Conservation (phyloP, 2,329 filamentous ascomycete genomes). For the Diaporthe ampelina region DNA sequence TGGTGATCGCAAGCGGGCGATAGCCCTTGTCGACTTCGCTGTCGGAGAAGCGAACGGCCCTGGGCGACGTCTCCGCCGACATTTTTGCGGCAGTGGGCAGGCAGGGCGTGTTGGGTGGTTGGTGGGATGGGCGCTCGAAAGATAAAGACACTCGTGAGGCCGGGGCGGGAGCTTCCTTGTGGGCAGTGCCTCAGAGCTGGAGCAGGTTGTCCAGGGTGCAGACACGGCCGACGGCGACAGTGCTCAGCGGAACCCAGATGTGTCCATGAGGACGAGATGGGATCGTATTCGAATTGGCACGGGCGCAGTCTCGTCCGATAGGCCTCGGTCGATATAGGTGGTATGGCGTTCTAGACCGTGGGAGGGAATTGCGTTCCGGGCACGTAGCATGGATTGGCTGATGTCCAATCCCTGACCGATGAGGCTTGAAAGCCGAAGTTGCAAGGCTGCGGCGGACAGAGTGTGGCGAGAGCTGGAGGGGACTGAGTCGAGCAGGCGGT, state of each 20-base stretch:
- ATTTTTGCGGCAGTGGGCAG: constrained; percentile 43
- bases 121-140: background rate
- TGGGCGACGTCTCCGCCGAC: constrained; percentile 65
- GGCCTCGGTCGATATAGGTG: constrained; percentile 28
- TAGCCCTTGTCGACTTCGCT: constrained; percentile 62
- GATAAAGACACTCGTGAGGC: background rate
- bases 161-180: background rate
- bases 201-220: constrained; percentile 9
- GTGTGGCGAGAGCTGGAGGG: constrained; percentile 40
- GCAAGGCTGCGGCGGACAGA: constrained; percentile 27
- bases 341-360: constrained; percentile 37
- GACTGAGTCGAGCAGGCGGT: background rate
- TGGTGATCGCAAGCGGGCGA: constrained; percentile 52
- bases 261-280: constrained; percentile 31
- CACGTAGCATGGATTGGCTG: constrained; percentile 36
- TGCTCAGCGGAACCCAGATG: constrained; percentile 31
- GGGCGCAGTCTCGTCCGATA: constrained; percentile 33
- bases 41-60: constrained; percentile 69
- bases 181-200: constrained; percentile 18
- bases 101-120: background rate
- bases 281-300: constrained; percentile 27
- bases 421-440: constrained; percentile 34
- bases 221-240: constrained; percentile 29
- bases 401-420: constrained; percentile 38
- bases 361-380: constrained; percentile 22